Evolutionary conservation across 768 basidiomycete genomes (phyloP), one percentile per base, ranked within the genome.

Genomic region (Mycena indigotica): DNA sequence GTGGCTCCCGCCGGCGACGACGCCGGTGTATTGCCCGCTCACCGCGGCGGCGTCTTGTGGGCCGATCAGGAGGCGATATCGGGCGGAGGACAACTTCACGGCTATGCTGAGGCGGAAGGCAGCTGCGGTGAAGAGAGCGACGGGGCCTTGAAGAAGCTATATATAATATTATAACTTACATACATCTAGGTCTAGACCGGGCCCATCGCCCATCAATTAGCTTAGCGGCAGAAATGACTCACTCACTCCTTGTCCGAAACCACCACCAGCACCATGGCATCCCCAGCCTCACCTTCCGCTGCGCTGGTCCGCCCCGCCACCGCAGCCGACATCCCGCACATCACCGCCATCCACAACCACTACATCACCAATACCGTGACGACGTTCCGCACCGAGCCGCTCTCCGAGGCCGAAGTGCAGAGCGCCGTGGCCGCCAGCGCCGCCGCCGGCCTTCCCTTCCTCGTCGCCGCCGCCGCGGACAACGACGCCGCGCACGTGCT

Each of bases 301-400:
- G n/a, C n/a, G n/a, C n/a, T n/a, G 17, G 32, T 35, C 32, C 32
- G 32, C 24, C 54, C 39, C 39, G 65, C 60, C 13, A 55, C 57
- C 1, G 12, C 19, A 0, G 38, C 40, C 19, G 65, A 67, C 50
- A 50, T 67, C 6, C 45, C 58, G 2, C 60, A 54, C 35, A 63
- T 66, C 50, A 54, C 66, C 4, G 30, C 26, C 10, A 67, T 66
- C 32, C 50, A 64, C 51, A 69, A 69, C 26, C 60, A 64, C 52
- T 65, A 66, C 40, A 64, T 69, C 52, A 28, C 40, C 13, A 56
- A 62, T 15, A 56, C 64, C 2, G 55, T 64, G 24, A 51, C 59
- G 19, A 67, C 65, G 12, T 64, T 67, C 19, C 66, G 62, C 30
- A 46, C 49, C 19, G 66, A 67, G 10, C 24, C 23, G n/a, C 28